phyloP scores from a whole-genome alignment of 768 basidiomycete genomes.

The Suillus paluster region DNA sequence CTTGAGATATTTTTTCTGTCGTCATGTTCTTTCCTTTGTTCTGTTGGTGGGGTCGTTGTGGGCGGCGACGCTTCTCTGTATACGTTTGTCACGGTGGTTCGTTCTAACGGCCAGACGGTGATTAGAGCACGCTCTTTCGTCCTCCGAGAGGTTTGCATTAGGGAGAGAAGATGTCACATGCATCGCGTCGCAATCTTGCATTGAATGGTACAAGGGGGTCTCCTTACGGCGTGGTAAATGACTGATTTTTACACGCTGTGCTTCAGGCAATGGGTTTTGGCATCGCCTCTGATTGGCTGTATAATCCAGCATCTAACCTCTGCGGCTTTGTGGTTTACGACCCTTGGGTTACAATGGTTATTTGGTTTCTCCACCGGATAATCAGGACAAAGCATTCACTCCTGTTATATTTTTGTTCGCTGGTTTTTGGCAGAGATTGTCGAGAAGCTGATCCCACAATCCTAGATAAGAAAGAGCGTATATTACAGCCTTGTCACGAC shows the following conservation, averaged over 20 bases:
- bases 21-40: not conserved
- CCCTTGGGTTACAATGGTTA: not conserved
- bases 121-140: not conserved
- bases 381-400: not conserved
- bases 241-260: not conserved
- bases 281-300: not conserved
- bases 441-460: constrained; percentile 8
- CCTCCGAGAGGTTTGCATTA: not conserved
- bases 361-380: not conserved
- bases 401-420: not conserved
- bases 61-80: not conserved
- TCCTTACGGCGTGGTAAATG: not conserved
- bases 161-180: not conserved
- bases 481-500: constrained; percentile 67
- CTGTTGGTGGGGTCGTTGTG: not conserved
- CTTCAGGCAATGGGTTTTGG: not conserved
- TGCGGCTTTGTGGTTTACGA: not conserved
- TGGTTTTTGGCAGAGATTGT: not conserved
- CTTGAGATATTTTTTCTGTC: not conserved
- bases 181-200: too few relatives aligned
- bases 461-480: constrained; percentile 62
- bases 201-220: not conserved
- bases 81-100: not conserved
- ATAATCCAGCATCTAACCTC: not conserved
- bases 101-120: not conserved